Conservation (phyloP, 495 filamentous ascomycete species). For the Xylaria curta region DNA sequence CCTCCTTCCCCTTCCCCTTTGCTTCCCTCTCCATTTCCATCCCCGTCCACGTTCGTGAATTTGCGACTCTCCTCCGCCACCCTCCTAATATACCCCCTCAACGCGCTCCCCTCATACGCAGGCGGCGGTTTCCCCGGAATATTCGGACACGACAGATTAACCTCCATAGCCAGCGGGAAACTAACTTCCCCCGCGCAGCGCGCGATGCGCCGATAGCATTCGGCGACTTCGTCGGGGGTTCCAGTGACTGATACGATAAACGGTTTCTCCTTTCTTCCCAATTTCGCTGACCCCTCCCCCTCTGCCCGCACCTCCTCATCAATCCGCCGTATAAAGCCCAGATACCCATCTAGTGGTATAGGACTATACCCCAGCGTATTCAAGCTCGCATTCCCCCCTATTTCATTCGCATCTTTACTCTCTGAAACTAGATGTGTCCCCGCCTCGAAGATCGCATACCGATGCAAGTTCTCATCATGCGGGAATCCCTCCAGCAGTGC, state of each 20-base stretch:
- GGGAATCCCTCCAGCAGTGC: conserved; percentile 63
- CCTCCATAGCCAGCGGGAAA: conserved; percentile 63
- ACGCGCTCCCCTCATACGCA: conserved; percentile 59
- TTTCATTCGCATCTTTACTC: neutral
- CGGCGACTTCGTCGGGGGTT: conserved; percentile 51
- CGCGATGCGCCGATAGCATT: conserved; percentile 50
- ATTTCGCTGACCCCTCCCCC: neutral
- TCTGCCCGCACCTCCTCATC: conserved; percentile 49
- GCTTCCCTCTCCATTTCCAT: too few relatives aligned
- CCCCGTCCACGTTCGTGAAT: too few relatives aligned
- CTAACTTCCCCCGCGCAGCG: neutral
- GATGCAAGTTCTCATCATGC: conserved; percentile 65
- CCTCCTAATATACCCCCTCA: conserved; percentile 55
- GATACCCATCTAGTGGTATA: conserved; percentile 68
- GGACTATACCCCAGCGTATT: conserved; percentile 76
- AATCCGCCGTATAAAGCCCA: conserved; percentile 54
- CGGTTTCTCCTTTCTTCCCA: conserved; percentile 48
- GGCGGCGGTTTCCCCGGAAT: conserved; percentile 70
- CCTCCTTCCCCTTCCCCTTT: neutral
- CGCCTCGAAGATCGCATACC: conserved; percentile 67
- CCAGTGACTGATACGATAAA: conserved; percentile 78
- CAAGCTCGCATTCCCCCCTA: conserved; percentile 60
- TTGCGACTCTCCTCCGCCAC: conserved; percentile 33
- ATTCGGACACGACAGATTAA: conserved; percentile 79
- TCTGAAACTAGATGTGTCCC: conserved; percentile 45